Conservation (phyloP, 1,284 basidiomycete species). For the Ustilago hordei region DNA sequence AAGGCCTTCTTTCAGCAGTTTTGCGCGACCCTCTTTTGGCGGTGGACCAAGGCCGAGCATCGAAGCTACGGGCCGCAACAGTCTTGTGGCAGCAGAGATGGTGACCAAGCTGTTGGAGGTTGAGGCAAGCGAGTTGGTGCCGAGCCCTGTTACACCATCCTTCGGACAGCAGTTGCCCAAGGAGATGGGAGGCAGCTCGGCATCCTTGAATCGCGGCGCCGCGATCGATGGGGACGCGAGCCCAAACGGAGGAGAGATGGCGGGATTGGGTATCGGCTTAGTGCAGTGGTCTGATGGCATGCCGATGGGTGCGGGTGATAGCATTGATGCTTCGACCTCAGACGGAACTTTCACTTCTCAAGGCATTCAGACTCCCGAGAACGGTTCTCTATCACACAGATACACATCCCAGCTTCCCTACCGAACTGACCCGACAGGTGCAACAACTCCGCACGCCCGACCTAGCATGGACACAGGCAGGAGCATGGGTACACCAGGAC, state of each 20-base stretch:
- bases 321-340: constrained; percentile 23
- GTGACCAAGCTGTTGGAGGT: constrained; percentile 24
- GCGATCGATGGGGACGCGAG: constrained; percentile 2
- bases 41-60: constrained; percentile 24
- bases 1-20: constrained; percentile 24
- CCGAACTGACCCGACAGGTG: constrained; percentile 14
- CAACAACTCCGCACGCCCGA: constrained; percentile 20
- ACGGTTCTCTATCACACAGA: constrained; percentile 25
- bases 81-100: constrained; percentile 18
- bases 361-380: constrained; percentile 32
- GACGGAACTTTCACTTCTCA: constrained; percentile 36
- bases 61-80: constrained; percentile 18
- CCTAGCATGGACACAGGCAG: constrained; percentile 12
- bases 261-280: constrained; percentile 31
- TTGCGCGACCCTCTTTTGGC: constrained; percentile 21
- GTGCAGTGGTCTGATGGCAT: constrained; percentile 30
- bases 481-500: constrained; percentile 6
- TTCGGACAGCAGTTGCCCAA: constrained; percentile 18
- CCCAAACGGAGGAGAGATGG: constrained; percentile 9
- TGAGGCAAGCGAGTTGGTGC: constrained; percentile 18
- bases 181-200: constrained; percentile 16
- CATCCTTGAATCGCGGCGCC: neutral
- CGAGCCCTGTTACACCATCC: constrained; percentile 26
- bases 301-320: constrained; percentile 20
- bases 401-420: constrained; percentile 13